Conservation (phyloP, 768 basidiomycete species). For the Gyrodon lividus region DNA sequence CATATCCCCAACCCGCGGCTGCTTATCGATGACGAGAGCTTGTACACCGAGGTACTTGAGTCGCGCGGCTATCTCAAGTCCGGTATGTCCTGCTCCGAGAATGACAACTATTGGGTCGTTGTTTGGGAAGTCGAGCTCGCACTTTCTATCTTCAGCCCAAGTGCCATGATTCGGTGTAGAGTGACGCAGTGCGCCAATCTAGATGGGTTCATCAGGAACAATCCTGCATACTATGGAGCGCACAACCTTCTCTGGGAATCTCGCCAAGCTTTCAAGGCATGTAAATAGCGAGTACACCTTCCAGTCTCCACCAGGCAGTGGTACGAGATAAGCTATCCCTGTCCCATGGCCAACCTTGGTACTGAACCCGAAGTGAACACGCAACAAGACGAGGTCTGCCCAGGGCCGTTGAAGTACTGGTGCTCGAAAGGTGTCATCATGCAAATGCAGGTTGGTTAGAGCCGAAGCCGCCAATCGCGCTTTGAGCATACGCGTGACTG, state of each 20-base stretch:
- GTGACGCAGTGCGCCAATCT: neutral
- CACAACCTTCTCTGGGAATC: constrained; percentile 40
- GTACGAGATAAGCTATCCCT: constrained; percentile 54
- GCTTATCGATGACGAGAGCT: constrained; percentile 50
- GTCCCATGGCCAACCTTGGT: constrained; percentile 42
- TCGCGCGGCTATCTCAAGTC: constrained; percentile 55
- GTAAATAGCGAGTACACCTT: constrained; percentile 55
- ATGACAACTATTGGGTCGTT: constrained; percentile 53
- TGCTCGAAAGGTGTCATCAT: constrained; percentile 11
- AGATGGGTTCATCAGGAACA: neutral
- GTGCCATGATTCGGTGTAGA: constrained; percentile 39
- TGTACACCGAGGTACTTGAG: constrained; percentile 53
- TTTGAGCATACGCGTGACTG: constrained; percentile 32
- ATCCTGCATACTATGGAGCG: neutral
- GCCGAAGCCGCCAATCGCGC: constrained; percentile 29
- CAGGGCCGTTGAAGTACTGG: constrained; percentile 36
- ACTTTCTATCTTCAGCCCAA: constrained; percentile 44
- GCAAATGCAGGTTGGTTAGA: constrained; percentile 22
- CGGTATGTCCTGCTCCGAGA: constrained; percentile 61
- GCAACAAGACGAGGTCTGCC: constrained; percentile 56
- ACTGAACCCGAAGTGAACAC: constrained; percentile 50
- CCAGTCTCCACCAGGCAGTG: constrained; percentile 44
- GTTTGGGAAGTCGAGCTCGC: constrained; percentile 43
- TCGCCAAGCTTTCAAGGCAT: constrained; percentile 51
- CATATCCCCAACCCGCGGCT: constrained; percentile 43